Base-by-base conservation (phyloP, 768 basidiomycete species). In the Crucibulum laeve region DNA sequence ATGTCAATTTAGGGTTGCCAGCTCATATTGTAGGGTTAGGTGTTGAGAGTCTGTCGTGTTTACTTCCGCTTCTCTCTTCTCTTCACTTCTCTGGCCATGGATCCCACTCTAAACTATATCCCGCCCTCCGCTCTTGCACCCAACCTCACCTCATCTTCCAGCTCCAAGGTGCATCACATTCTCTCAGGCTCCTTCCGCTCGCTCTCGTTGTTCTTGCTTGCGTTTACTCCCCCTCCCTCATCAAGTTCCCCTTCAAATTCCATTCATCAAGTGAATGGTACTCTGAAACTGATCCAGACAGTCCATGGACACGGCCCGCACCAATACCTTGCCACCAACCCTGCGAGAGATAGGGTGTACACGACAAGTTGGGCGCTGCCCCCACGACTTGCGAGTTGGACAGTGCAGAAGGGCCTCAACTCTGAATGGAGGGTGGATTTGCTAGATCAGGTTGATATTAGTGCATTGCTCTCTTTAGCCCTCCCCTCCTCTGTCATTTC, bases 111-210 rank as follows among this genome's bases (percentile, higher is more conserved):
- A n/a, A n/a, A n/a, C n/a, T n/a, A n/a, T n/a, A n/a, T n/a, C n/a
- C n/a, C n/a, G n/a, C n/a, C n/a, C n/a, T n/a, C n/a, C n/a, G n/a
- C n/a, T n/a, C n/a, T n/a, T n/a, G n/a, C n/a, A n/a, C n/a, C n/a
- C n/a, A n/a, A n/a, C n/a, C n/a, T n/a, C n/a, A n/a, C n/a, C n/a
- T n/a, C n/a, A n/a, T n/a, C n/a, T n/a, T n/a, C n/a, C n/a, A n/a
- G n/a, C n/a, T n/a, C n/a, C n/a, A n/a, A n/a, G n/a, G n/a, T n/a
- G n/a, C 35, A 65, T 45, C 65, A 72, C 53, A 60, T 75, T 40
- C 50, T 77, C 5, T 57, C 72, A 1, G 77, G 74, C 23, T 79
- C 76, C 0, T 79, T 79, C 52, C 69, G 71, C 24, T 76, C 77
- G 0, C 38, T 76, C 0, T 76, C 77, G 0, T 62, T 77, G 25